A percentile compares a stretch with the other conserved stretches of the same genome.
These are phyloP conservation scores for Camellia granthamiana DNA, from an alignment of 148 eudicot species.

Conservation along the genomic window DNA sequence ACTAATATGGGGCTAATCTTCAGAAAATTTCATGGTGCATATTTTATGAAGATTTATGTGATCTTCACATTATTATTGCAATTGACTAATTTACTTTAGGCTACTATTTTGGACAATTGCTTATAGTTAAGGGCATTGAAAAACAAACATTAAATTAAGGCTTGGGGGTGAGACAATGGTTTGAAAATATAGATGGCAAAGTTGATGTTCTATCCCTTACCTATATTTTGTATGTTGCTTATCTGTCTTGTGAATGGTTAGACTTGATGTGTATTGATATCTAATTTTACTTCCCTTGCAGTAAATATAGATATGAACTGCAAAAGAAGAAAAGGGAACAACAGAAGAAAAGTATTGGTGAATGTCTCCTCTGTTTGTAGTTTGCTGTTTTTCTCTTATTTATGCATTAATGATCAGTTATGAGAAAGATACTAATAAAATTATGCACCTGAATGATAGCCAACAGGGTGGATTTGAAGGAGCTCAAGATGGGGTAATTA, in stretches of 20 bases:
- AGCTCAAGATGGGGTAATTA: conserved; percentile 92
- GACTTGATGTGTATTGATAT: not conserved
- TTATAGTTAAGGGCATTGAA: not conserved
- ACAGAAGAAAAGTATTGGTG: conserved; percentile 85
- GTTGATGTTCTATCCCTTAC: not conserved
- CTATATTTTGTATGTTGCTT: not conserved
- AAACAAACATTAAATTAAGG: not conserved
- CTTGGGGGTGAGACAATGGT: not conserved
- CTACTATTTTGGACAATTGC: not conserved
- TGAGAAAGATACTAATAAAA: conserved; percentile 27
- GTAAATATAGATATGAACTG: conserved; percentile 81
- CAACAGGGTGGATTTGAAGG: conserved; percentile 77
- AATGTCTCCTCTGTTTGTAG: conserved; percentile 27
- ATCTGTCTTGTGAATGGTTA: not conserved
- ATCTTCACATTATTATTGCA: not conserved
- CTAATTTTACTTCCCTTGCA: conserved; percentile 30
- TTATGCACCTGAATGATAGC: conserved; percentile 48
- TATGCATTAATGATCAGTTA: conserved; percentile 12
- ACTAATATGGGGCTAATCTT: not conserved
- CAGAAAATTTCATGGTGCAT: conserved; percentile 3
- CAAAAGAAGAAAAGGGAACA: conserved; percentile 86
- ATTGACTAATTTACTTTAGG: not conserved
- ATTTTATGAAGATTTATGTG: not conserved
- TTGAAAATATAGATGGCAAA: not conserved
- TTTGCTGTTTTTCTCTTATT: conserved; percentile 22